Base-by-base conservation (phyloP, 73 alveolate species). In the Paramecium bursaria region DNA sequence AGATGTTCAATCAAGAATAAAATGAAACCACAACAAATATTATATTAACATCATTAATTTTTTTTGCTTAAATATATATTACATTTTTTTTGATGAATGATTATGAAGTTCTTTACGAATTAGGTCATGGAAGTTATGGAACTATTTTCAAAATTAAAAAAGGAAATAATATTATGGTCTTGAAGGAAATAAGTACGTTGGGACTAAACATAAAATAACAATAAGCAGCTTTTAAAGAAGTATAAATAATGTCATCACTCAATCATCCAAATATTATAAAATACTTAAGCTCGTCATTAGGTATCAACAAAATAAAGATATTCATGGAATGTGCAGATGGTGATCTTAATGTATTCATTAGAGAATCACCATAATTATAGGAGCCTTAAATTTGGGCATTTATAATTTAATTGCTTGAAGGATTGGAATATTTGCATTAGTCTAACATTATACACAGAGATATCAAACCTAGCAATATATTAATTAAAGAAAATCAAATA, bases 41-140 rank as follows among this genome's bases (percentile, higher is more conserved):
- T n/a, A n/a, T n/a, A n/a, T n/a, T n/a, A n/a, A n/a, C n/a, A n/a
- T n/a, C n/a, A n/a, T n/a, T n/a, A n/a, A n/a, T n/a, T n/a, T n/a
- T n/a, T n/a, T n/a, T n/a, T n/a, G n/a, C n/a, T n/a, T n/a, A n/a
- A n/a, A n/a, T n/a, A n/a, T n/a, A n/a, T n/a, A n/a, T n/a, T n/a
- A n/a, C n/a, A n/a, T n/a, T n/a, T n/a, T n/a, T n/a, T n/a, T n/a
- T n/a, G n/a, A n/a, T n/a, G n/a, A n/a, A n/a, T n/a, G 92, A 87
- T 51, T 87, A 55, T 61, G 95, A 93, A 73, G 88, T 93, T 10
- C 46, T 86, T 4, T 91, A 90, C 73, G 95, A 95, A 86, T 80
- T 95, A 75, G 98, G 98, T 25, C 73, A 91, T 67, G 99, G 99
- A 3, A 92, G 96, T 15, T 93, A 88, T 85, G 97, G 99, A 22